Evolutionary conservation across 2,329 filamentous ascomycete species (phyloP).

Genomic region (Leptographium galeiforme): DNA sequence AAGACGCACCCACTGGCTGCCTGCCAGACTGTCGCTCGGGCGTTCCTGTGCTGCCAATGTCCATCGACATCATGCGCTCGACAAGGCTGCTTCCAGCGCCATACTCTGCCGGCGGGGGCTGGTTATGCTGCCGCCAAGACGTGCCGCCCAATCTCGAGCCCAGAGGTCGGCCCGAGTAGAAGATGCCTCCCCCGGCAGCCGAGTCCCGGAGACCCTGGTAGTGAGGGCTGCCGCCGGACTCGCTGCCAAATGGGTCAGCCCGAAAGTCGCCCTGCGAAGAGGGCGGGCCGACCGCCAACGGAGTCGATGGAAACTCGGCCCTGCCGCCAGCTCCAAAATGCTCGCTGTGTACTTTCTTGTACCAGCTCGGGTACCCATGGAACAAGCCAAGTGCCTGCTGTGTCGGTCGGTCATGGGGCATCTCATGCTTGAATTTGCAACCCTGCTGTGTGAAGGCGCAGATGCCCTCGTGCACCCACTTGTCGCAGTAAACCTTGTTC

Average conservation of each 20-base stretch:
- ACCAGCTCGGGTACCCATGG: conserved; percentile 48
- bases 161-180: neutral
- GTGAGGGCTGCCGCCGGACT: neutral
- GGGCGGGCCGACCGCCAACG: neutral
- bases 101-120: neutral
- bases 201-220: neutral
- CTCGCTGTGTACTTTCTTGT: conserved; percentile 39
- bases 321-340: neutral
- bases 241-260: neutral
- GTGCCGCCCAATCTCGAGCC: neutral
- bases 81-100: neutral
- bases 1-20: neutral
- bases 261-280: neutral
- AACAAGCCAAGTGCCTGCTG: conserved; percentile 60
- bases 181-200: neutral
- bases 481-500: conserved; percentile 68
- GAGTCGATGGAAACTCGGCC: too few species aligned
- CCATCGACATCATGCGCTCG: neutral
- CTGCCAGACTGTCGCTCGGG: neutral
- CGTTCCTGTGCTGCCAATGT: neutral
- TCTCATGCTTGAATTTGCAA: conserved; percentile 82
- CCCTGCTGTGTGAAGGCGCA: conserved; percentile 79
- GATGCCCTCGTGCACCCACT: conserved; percentile 77
- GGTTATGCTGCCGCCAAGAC: neutral
- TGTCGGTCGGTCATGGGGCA: conserved; percentile 56